Percentiles rank a stretch among this genome's conserved stretches.
Conservation (phyloP, 495 filamentous ascomycete genomes). For the Neurospora sp. region DNA sequence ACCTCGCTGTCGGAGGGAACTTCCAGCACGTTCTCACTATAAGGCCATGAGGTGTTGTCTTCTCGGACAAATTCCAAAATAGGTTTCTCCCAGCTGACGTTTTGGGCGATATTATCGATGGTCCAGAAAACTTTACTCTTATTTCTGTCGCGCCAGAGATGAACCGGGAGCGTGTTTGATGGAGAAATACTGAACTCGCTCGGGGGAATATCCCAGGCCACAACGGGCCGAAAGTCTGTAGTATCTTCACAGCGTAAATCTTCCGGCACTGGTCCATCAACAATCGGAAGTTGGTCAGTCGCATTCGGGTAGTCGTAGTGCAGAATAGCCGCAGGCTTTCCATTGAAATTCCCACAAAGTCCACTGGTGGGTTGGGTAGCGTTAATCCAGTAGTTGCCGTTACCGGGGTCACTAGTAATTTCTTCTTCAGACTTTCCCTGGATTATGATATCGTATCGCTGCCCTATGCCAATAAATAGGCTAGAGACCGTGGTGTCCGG, state of each 20-base stretch:
- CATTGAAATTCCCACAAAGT: background rate
- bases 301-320: constrained; percentile 6
- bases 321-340: constrained; percentile 8
- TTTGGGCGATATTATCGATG: constrained; percentile 19
- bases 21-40: constrained; percentile 25
- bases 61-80: constrained; percentile 30
- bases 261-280: constrained; percentile 1
- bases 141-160: background rate
- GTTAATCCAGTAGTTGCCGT: constrained; percentile 36
- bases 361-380: background rate
- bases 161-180: background rate
- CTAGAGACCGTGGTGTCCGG: constrained; percentile 28
- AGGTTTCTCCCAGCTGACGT: constrained; percentile 27
- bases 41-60: constrained; percentile 20
- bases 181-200: background rate
- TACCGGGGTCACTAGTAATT: constrained; percentile 31
- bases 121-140: constrained; percentile 18
- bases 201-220: background rate
- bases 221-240: constrained; percentile 3
- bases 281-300: constrained; percentile 1
- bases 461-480: constrained; percentile 49
- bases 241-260: constrained; percentile 7
- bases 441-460: constrained; percentile 60
- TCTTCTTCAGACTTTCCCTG: constrained; percentile 10
- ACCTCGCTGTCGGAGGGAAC: constrained; percentile 19